Percentiles rank a stretch among this genome's conserved stretches.
Conservation (phyloP, 2,329 filamentous ascomycete species). For the Beauveria rudraprayagi region DNA sequence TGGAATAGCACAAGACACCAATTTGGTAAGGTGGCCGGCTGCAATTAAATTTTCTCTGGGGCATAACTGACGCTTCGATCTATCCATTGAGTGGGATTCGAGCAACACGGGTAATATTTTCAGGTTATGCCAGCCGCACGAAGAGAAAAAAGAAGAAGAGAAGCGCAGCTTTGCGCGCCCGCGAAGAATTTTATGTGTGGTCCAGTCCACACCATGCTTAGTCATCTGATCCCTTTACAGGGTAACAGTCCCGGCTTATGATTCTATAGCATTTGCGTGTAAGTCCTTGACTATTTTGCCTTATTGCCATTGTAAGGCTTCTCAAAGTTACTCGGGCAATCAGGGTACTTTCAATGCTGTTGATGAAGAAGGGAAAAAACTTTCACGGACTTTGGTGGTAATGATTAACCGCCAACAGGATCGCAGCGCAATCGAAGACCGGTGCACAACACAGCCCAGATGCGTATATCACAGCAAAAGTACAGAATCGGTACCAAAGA, state of each 20-base stretch:
- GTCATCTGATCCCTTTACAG: background rate
- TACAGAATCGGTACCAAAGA: too few relatives aligned
- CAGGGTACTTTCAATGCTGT: too few relatives aligned
- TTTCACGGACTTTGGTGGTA: too few relatives aligned
- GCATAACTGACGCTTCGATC: slow-evolving; percentile 66
- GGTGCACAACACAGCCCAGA: too few relatives aligned
- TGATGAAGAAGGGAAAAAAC: too few relatives aligned
- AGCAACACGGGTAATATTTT: slow-evolving; percentile 72
- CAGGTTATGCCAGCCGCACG: slow-evolving; percentile 71
- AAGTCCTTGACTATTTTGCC: too few relatives aligned
- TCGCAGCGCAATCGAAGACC: too few relatives aligned
- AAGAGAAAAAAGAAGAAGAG: slow-evolving; percentile 46
- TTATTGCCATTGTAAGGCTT: too few relatives aligned
- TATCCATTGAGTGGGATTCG: slow-evolving; percentile 53
- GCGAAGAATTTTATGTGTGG: slow-evolving; percentile 21
- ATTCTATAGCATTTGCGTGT: background rate
- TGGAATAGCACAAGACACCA: slow-evolving; percentile 23
- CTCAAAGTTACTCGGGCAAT: too few relatives aligned
- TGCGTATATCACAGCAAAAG: too few relatives aligned
- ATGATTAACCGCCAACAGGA: too few relatives aligned
- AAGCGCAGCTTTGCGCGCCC: slow-evolving; percentile 19
- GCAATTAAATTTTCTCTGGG: slow-evolving; percentile 76
- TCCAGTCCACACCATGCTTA: background rate
- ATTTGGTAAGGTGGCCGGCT: slow-evolving; percentile 48
- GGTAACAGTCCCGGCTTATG: background rate